Conservation (phyloP, 306 rosid species). For the Lathyrus aphaca region DNA sequence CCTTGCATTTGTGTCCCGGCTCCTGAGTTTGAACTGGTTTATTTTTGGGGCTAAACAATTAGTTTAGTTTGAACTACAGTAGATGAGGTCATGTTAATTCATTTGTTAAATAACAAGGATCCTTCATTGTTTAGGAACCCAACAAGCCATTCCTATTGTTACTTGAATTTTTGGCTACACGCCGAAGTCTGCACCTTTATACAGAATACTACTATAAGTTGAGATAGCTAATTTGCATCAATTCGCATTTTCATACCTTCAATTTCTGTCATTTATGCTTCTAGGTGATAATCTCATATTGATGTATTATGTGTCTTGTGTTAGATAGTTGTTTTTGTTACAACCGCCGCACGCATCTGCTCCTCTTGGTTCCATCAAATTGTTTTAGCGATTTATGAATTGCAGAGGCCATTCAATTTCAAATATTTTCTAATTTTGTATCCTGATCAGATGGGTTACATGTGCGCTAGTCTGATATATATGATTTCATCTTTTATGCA, state of each 20-base stretch:
- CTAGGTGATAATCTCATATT: neutral
- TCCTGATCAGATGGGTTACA: neutral
- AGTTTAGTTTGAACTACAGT: neutral
- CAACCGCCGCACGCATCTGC: neutral
- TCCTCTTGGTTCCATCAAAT: neutral
- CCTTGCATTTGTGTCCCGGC: neutral
- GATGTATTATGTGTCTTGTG: constrained; percentile 12
- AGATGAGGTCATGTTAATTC: neutral
- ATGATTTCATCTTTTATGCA: constrained; percentile 46
- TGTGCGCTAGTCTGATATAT: constrained; percentile 35
- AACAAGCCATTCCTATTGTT: neutral
- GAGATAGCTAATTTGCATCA: neutral
- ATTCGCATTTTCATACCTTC: neutral
- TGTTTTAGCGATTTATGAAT: neutral
- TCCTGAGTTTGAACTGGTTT: neutral
- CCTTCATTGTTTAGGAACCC: neutral
- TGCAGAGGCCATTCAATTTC: neutral
- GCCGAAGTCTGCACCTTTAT: neutral
- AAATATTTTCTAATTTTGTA: constrained; percentile 13
- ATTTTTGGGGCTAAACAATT: neutral
- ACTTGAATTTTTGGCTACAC: neutral
- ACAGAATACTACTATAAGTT: neutral
- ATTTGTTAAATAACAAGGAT: neutral
- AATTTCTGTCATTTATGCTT: constrained; percentile 1
- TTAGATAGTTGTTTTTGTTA: neutral